These are phyloP conservation scores for Colletotrichum orchidophilum DNA, from an alignment of 2,329 filamentous ascomycete genomes.

Conservation along the genomic window DNA sequence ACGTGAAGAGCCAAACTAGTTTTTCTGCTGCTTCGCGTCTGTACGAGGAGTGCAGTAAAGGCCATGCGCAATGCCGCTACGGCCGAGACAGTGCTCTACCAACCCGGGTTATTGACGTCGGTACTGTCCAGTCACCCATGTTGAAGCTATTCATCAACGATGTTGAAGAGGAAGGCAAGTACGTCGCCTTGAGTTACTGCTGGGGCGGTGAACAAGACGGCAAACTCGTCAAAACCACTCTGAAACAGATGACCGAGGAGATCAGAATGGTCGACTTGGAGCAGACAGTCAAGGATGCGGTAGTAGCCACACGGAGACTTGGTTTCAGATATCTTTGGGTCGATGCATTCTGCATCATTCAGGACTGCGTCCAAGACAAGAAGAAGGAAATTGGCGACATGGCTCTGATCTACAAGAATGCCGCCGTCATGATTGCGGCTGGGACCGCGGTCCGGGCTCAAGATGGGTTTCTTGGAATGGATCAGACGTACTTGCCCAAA, in stretches of 20 bases:
- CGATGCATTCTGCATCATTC: conserved; percentile 34
- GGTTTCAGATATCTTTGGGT: conserved; percentile 35
- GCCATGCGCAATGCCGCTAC: conserved; percentile 4
- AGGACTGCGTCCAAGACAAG: conserved; percentile 33
- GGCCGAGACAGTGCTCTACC: conserved; percentile 5
- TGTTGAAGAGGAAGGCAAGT: conserved; percentile 1
- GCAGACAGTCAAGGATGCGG: conserved; percentile 29
- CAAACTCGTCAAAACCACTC: neutral
- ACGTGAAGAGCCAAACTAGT: conserved; percentile 1
- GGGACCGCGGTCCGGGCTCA: neutral
- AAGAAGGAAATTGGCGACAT: conserved; percentile 24
- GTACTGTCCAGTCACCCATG: neutral
- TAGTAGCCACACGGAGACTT: conserved; percentile 2
- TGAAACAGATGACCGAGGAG: neutral
- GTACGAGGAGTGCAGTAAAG: neutral
- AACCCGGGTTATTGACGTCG: conserved; percentile 24
- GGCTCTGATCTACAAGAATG: conserved; percentile 29
- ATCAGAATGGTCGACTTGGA: neutral
- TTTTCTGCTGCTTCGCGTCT: neutral
- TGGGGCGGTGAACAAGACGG: conserved; percentile 31
- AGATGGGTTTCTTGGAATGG: conserved; percentile 12
- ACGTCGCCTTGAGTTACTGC: conserved; percentile 36
- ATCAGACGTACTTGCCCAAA: neutral
- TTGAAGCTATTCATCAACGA: conserved; percentile 15
- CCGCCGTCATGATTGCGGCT: conserved; percentile 17